A percentile compares a stretch with the other conserved stretches of the same genome.
Evolutionary conservation across 129 eudicot genomes (phyloP).

Genomic region (carrot (Daucus carota)): DNA sequence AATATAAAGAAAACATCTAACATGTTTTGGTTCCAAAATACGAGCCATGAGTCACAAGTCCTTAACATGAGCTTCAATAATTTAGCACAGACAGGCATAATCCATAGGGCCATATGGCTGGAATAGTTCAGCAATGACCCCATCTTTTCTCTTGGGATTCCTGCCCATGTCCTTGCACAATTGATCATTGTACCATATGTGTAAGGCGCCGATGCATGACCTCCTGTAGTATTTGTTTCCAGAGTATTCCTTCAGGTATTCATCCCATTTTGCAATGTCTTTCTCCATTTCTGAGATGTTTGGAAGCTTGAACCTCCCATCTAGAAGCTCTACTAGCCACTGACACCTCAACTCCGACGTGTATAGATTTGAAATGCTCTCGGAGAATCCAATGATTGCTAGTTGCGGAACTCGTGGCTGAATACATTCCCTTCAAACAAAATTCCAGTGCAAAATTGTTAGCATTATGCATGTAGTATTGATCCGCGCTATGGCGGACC

Average conservation of each 20-base stretch:
- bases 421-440: constrained; percentile 43
- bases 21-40: not conserved
- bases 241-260: constrained; percentile 34
- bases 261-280: constrained; percentile 48
- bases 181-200: constrained; percentile 68
- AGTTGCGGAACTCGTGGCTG: constrained; percentile 68
- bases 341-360: constrained; percentile 53
- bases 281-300: constrained; percentile 59
- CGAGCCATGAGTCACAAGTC: not conserved
- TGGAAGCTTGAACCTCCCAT: constrained; percentile 47
- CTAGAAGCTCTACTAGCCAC: constrained; percentile 53
- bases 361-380: constrained; percentile 43
- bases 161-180: constrained; percentile 54
- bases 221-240: constrained; percentile 35
- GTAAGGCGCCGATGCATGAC: constrained; percentile 37
- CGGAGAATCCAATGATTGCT: constrained; percentile 60
- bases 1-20: not conserved
- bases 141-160: constrained; percentile 46
- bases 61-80: not conserved
- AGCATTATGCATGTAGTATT: not conserved
- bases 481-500: too few relatives aligned
- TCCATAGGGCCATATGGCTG: constrained; percentile 51
- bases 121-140: constrained; percentile 39
- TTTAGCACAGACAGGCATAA: constrained; percentile 16
- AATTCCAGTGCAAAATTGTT: not conserved